Conservation (phyloP, 495 filamentous ascomycete species). For the Talaromyces ruber region DNA sequence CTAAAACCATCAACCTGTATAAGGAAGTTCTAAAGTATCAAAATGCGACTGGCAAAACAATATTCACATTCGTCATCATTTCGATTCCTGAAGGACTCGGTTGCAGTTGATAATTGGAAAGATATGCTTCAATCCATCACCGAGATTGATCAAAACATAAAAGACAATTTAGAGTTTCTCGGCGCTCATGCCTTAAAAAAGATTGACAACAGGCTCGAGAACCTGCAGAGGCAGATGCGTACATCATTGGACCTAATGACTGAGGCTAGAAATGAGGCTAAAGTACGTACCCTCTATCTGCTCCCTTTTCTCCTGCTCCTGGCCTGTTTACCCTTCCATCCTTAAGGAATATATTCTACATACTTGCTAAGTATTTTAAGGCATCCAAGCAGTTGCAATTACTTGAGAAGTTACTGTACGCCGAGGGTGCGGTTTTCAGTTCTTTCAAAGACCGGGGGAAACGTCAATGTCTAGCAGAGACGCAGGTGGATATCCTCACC, state of each 20-base stretch:
- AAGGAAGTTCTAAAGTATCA: background rate
- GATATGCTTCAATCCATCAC: background rate
- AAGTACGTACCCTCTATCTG: background rate
- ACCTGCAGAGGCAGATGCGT: background rate
- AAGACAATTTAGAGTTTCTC: background rate
- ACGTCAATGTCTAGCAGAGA: background rate
- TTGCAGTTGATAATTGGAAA: background rate
- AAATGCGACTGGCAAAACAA: conserved; percentile 3
- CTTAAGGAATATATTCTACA: background rate
- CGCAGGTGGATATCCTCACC: background rate
- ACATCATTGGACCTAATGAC: background rate
- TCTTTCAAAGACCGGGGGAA: background rate
- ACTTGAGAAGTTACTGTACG: background rate
- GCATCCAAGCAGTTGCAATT: background rate
- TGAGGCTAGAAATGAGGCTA: background rate
- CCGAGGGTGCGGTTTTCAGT: background rate
- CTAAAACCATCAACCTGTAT: background rate
- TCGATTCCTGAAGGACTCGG: conserved; percentile 1
- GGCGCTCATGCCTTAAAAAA: background rate
- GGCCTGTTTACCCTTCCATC: no score
- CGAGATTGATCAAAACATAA: background rate
- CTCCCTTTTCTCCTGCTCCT: no score
- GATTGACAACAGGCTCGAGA: background rate
- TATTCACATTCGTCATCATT: background rate
- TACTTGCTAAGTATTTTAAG: background rate